These are phyloP conservation scores for Podaxis carcinomalis DNA, from an alignment of 768 basidiomycete genomes.

Conservation along the genomic window DNA sequence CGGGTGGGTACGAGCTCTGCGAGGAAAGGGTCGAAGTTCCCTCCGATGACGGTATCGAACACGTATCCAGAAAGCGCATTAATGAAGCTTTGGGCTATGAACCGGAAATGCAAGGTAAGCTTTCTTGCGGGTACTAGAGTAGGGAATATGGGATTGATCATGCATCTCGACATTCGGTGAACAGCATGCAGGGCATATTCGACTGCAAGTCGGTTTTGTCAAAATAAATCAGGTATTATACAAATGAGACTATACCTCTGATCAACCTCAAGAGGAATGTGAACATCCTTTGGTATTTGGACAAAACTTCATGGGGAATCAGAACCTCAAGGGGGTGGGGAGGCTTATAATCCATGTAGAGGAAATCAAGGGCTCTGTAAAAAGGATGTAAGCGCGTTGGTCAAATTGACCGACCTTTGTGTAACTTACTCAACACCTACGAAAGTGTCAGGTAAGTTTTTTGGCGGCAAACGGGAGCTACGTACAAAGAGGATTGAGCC, in stretches of 20 bases:
- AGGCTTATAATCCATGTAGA: conserved; percentile 89
- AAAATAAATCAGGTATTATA: not conserved
- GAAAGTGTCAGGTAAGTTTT: conserved; percentile 3
- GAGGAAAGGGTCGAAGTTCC: conserved; percentile 72
- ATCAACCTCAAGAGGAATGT: conserved; percentile 73
- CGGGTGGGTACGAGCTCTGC: conserved; percentile 25
- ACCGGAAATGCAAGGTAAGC: conserved; percentile 65
- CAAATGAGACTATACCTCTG: conserved; percentile 49
- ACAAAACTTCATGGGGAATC: conserved; percentile 67
- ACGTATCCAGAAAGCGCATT: conserved; percentile 65
- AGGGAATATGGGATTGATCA: conserved; percentile 48
- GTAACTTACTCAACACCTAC: conserved; percentile 45
- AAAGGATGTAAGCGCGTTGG: not conserved
- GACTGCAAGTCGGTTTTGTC: conserved; percentile 34
- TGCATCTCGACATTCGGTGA: conserved; percentile 55
- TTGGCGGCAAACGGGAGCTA: conserved; percentile 12
- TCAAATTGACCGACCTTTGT: not conserved
- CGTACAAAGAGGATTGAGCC: conserved; percentile 81
- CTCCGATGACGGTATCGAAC: conserved; percentile 77
- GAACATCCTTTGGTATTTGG: conserved; percentile 84
- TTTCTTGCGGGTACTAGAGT: conserved; percentile 49
- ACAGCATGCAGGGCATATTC: conserved; percentile 63
- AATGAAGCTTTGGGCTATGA: conserved; percentile 69
- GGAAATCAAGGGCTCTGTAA: conserved; percentile 77
- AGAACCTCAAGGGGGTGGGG: conserved; percentile 72